phyloP scores from a whole-genome alignment of 352 stramenopile species.

The Pilasporangium apinafurcum region DNA sequence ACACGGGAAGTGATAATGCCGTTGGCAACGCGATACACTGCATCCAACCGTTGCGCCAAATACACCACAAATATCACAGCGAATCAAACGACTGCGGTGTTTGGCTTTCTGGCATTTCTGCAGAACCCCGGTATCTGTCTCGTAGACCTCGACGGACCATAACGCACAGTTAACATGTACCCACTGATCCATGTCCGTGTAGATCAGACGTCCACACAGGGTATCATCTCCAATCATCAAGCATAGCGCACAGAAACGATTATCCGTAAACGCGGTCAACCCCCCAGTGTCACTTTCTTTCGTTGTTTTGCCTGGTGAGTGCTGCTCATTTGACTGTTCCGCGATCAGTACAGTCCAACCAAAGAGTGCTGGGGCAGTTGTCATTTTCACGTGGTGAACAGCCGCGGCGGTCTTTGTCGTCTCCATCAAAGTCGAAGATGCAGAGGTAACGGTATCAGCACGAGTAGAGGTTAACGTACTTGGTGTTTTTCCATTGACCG shows the following conservation, averaged over 20 bases:
- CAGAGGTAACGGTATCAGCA: neutral
- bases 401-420: neutral
- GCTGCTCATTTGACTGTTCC: too few relatives aligned
- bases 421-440: neutral
- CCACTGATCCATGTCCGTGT: conserved; percentile 81
- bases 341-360: conserved; percentile 45
- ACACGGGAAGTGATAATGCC: conserved; percentile 93
- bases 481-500: neutral
- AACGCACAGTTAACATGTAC: conserved; percentile 91
- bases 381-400: conserved; percentile 18
- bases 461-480: neutral
- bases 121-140: conserved; percentile 61
- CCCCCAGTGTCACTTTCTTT: neutral
- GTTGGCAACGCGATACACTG: conserved; percentile 72
- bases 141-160: conserved; percentile 92
- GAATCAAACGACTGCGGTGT: conserved; percentile 80
- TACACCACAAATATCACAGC: conserved; percentile 88
- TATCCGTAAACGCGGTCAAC: conserved; percentile 41
- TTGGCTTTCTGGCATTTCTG: conserved; percentile 87
- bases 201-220: conserved; percentile 71
- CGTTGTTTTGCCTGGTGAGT: too few relatives aligned
- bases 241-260: conserved; percentile 73
- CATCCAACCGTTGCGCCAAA: conserved; percentile 92
- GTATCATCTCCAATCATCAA: conserved; percentile 75
- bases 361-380: conserved; percentile 25